Percentiles rank a stretch among this genome's conserved stretches.
Conservation (phyloP, 1,284 basidiomycete genomes). For the Cryptococcus jaspeensis region DNA sequence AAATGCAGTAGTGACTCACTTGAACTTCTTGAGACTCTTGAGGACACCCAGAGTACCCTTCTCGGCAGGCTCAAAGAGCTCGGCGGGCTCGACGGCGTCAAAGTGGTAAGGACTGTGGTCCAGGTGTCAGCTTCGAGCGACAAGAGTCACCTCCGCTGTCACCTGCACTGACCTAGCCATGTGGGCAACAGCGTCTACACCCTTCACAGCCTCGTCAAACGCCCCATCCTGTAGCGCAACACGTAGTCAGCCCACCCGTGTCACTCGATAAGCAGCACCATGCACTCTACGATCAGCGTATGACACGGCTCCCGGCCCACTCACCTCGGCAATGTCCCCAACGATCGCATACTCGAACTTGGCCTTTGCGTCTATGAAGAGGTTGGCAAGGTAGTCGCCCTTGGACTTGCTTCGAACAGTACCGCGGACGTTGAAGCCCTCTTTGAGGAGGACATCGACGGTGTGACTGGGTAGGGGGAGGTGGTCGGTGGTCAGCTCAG, state of each 20-base stretch:
- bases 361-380: conserved; percentile 54
- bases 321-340: conserved; percentile 59
- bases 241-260: background rate
- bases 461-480: conserved; percentile 35
- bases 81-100: conserved; percentile 41
- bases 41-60: conserved; percentile 62
- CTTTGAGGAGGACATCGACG: conserved; percentile 34
- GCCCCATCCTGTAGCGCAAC: conserved; percentile 56
- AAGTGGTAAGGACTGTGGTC: conserved; percentile 29
- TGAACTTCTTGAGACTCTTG: conserved; percentile 54
- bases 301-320: conserved; percentile 8
- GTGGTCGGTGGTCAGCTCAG: background rate
- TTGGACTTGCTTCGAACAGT: conserved; percentile 60
- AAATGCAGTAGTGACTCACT: conserved; percentile 4
- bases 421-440: conserved; percentile 56
- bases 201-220: conserved; percentile 69
- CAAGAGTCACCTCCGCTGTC: background rate
- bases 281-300: too few species aligned
- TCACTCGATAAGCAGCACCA: too few species aligned
- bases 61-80: conserved; percentile 62
- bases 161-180: conserved; percentile 11
- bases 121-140: background rate
- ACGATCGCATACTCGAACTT: conserved; percentile 59
- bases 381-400: conserved; percentile 55
- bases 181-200: conserved; percentile 60